Base-by-base conservation (phyloP, 495 filamentous ascomycete genomes). In the Immersiella caudata region DNA sequence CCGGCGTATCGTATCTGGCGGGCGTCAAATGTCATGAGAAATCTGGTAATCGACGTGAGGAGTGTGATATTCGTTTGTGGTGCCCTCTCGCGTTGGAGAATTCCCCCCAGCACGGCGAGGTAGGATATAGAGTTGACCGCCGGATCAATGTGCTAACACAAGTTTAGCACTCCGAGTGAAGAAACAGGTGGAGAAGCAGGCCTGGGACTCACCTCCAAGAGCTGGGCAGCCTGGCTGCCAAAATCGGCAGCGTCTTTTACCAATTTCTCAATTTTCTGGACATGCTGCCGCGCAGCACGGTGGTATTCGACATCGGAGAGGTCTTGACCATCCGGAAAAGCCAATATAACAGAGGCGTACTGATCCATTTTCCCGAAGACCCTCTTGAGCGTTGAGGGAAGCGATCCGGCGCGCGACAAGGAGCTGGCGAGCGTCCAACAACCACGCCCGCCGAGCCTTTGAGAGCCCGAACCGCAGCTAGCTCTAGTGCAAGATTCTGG, bases 1-100 rank as follows among this genome's bases (percentile, higher is more conserved):
- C 78, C 76, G 11, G 67, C 78, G 66, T 81, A 84, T 64, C 83
- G 76, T 29, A 82, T 79, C 66, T 85, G 83, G 18, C 76, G 73
- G 27, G 74, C 64, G 59, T 85, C 83, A 55, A 84, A 85, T 5
- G 65, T 68, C 46, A 75, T n/a, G 26, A 84, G 67, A 66, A 85
- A 85, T 5, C 54, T 60, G 55, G 81, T 69, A 33, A 80, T 61
- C 22, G 75, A 74, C 25, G 75, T 58, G 4, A 81, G 70, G 27
- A 86, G 33, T 18, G 61, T 14, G 25, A 70, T 66, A 26, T 70
- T 70, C 7, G 69, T 62, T 27, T 72, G 51, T 35, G 62, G n/a
- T 57, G 65, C 18, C 52, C 69, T 63, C 54, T 56, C 51, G 20
- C 66, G 67, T 20, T 69, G 20, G 50, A 76, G 26, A 35, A 81